These are phyloP conservation scores for Cutaneotrichosporon sp. DNA, from an alignment of 1,284 basidiomycete species.

Conservation along the genomic window DNA sequence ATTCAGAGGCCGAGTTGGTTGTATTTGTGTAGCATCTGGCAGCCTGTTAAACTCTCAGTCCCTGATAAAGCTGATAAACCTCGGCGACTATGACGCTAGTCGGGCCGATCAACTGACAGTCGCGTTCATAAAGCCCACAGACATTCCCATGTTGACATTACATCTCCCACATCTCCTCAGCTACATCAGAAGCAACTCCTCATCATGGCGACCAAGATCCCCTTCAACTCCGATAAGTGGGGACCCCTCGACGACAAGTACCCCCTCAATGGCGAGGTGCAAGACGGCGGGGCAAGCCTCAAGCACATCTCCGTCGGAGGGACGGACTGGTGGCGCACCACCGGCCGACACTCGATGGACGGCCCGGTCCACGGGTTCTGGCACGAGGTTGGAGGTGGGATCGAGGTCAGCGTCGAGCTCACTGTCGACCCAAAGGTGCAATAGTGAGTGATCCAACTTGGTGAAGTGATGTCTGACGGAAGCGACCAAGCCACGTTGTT, in stretches of 20 bases:
- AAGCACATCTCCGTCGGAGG: slow-evolving; percentile 15
- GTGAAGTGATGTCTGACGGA: neutral
- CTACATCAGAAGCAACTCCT: neutral
- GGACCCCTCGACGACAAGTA: slow-evolving; percentile 5
- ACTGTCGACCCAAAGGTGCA: slow-evolving; percentile 22
- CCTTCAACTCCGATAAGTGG: slow-evolving; percentile 18
- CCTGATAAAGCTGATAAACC: neutral
- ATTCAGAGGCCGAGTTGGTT: too few species aligned
- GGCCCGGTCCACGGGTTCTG: slow-evolving; percentile 30
- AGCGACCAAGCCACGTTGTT: slow-evolving; percentile 40
- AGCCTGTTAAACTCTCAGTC: neutral
- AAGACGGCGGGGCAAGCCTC: slow-evolving; percentile 12
- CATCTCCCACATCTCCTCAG: neutral
- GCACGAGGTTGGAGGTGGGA: slow-evolving; percentile 21
- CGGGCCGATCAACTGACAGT: neutral
- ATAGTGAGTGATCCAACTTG: slow-evolving; percentile 19
- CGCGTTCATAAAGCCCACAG: too few species aligned
- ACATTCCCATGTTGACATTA: too few species aligned
- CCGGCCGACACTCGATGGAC: slow-evolving; percentile 24
- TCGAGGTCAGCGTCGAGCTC: slow-evolving; percentile 34
- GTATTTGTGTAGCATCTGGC: neutral
- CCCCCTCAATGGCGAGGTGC: slow-evolving; percentile 12
- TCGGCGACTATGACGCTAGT: neutral
- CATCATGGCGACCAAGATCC: slow-evolving; percentile 11
- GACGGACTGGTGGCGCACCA: slow-evolving; percentile 40